Evolutionary conservation across 805 yeast species (phyloP).

Genomic region (Yarrowia hollandica): DNA sequence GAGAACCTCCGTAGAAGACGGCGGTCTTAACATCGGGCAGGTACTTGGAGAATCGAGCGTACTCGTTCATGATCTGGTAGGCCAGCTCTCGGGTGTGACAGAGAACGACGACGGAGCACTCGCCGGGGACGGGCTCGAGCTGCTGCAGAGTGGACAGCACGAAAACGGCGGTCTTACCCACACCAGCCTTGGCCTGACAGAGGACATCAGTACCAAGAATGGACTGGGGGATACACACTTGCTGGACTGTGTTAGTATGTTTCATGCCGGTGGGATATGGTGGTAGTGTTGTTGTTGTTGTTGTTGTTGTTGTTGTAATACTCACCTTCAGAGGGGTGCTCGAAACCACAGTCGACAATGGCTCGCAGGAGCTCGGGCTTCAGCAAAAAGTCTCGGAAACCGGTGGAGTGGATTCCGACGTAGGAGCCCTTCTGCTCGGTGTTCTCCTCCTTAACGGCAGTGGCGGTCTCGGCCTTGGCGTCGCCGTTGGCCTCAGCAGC

Average conservation of each 20-base stretch:
- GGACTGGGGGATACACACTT: conserved; percentile 96
- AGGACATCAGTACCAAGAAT: conserved; percentile 96
- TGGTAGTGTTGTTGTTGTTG: too few species aligned
- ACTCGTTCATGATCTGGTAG: conserved; percentile 95
- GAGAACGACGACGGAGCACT: conserved; percentile 87
- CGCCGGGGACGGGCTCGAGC: conserved; percentile 96
- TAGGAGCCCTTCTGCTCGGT: conserved; percentile 89
- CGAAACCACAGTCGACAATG: conserved; percentile 98
- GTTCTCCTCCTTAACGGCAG: conserved; percentile 45
- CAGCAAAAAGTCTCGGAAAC: conserved; percentile 94
- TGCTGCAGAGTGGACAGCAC: conserved; percentile 95
- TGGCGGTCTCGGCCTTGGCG: conserved; percentile 40
- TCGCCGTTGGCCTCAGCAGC: conserved; percentile 46
- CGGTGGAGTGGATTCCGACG: conserved; percentile 97
- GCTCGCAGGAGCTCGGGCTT: conserved; percentile 98
- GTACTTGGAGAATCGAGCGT: conserved; percentile 95
- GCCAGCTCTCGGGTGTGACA: conserved; percentile 99
- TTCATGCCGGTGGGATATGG: too few species aligned
- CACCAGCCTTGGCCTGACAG: conserved; percentile 99
- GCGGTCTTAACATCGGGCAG: conserved; percentile 97
- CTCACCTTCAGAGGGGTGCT: conserved; percentile 98
- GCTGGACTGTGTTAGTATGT: conserved; percentile 72
- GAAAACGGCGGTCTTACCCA: conserved; percentile 98
- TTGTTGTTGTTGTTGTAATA: conserved; percentile 40
- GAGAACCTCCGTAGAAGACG: conserved; percentile 95